Evolutionary conservation across 345 rosid genomes (phyloP).

Genomic region (Linum trigynum): DNA sequence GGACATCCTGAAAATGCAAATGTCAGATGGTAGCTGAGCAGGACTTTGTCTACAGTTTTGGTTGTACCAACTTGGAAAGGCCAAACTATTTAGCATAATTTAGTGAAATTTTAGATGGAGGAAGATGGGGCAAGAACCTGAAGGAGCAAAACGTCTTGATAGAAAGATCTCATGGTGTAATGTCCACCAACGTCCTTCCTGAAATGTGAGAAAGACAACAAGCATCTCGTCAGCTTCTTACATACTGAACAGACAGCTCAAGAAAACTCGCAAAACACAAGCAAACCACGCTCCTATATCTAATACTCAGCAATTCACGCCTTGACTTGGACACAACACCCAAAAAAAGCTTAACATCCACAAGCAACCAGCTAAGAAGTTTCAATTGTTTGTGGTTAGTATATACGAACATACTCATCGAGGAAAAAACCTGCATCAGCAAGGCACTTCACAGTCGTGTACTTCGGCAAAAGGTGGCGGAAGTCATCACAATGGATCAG

Average conservation of each 20-base stretch:
- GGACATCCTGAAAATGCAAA: background rate
- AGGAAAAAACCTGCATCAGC: conserved; percentile 91
- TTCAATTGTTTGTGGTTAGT: background rate
- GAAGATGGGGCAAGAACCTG: conserved; percentile 39
- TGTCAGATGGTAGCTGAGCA: background rate
- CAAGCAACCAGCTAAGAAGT: background rate
- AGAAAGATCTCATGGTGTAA: conserved; percentile 56
- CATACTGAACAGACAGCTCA: background rate
- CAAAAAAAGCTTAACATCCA: background rate
- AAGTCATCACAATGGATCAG: conserved; percentile 79
- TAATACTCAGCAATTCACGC: no score
- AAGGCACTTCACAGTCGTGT: conserved; percentile 70
- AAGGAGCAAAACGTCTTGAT: conserved; percentile 48
- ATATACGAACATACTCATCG: conserved; percentile 56
- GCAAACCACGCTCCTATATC: no score
- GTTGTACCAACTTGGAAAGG: background rate
- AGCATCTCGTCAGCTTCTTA: background rate
- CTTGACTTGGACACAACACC: background rate
- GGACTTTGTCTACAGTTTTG: background rate
- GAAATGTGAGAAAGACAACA: conserved; percentile 24
- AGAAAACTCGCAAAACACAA: no score
- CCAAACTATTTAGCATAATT: background rate
- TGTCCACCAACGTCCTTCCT: conserved; percentile 63
- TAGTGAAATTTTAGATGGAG: background rate
- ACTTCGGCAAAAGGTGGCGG: conserved; percentile 53